Percentiles rank a stretch among this genome's conserved stretches.
Evolutionary conservation across 495 filamentous ascomycete species (phyloP).

Genomic region (Xylaria curta): DNA sequence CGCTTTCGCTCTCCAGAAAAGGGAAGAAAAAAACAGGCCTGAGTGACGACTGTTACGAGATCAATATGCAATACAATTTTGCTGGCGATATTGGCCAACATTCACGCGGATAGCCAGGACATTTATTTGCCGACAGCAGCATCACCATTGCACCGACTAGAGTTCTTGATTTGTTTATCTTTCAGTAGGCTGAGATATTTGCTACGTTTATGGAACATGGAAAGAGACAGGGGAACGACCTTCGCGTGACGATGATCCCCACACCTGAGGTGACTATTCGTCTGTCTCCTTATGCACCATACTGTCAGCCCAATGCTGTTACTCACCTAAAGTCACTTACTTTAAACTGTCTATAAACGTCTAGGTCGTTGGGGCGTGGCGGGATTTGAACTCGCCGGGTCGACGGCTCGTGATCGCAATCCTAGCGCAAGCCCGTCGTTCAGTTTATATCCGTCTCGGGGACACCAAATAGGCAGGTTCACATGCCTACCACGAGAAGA

Average conservation of each 20-base stretch:
- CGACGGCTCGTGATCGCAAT: not conserved
- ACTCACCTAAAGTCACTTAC: too few species aligned
- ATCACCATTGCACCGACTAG: not conserved
- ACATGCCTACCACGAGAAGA: constrained; percentile 9
- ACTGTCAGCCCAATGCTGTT: too few species aligned
- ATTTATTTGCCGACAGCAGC: not conserved
- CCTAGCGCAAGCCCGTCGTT: not conserved
- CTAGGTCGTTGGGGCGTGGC: not conserved
- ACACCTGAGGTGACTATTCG: not conserved
- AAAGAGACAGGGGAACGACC: not conserved
- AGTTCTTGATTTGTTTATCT: not conserved
- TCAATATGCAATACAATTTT: not conserved
- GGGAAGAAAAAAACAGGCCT: not conserved
- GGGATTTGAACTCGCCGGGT: not conserved
- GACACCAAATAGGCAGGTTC: not conserved
- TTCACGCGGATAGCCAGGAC: not conserved
- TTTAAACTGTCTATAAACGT: not conserved
- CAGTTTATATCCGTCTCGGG: not conserved
- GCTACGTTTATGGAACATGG: not conserved
- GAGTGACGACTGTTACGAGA: not conserved
- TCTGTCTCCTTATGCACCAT: too few species aligned
- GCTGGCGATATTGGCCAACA: not conserved
- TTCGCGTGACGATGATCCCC: not conserved
- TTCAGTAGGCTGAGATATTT: not conserved
- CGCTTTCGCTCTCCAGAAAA: not conserved